Evolutionary conservation across 768 basidiomycete genomes (phyloP), one percentile per base, ranked within the genome.

Genomic region (Boletus edulis): DNA sequence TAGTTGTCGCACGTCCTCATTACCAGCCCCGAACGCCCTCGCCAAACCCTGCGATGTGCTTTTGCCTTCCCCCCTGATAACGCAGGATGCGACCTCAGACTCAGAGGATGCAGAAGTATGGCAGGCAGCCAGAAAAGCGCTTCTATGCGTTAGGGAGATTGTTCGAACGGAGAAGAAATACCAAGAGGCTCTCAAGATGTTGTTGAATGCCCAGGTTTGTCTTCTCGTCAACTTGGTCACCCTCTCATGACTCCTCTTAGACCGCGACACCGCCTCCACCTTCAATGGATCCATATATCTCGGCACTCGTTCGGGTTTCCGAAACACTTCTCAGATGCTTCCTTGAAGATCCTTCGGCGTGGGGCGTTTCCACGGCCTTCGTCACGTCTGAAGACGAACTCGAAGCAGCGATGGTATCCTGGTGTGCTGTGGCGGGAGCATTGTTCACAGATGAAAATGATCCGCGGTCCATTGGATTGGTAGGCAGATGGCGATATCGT

Each of bases 301-400:
- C 75, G 17, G 75, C 73, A 9, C 76, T 88, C 12, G 72, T 83
- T 35, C 61, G 65, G 17, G 79, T 75, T 18, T 86, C 84, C 29
- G 75, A 80, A 49, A 67, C 67, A 17, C 72, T 86, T 40, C 59
- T 85, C n/a, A 68, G 68, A 18, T 69, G 70, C n/a, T 77, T 85
- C 64, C 76, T 81, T 34, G 75, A 76, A 42, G 85, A 87, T 51
- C 86, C 86, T 14, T 85, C 83, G 42, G 83, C 82, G 3, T 80
- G 78, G 74, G 86, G 86, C 10, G 80, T 87, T 31, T 80, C 83
- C 12, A 73, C 76, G 6, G 81, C 86, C 8, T 84, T 88, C 58
- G 70, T 87, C 24, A 69, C 75, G 0, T 74, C 72, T 46, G 78
- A 84, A 61, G 75, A 79, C 27, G 72, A 73, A n/a, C 65, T 87